These are phyloP conservation scores for Fusarium buxicola DNA, from an alignment of 2,329 filamentous ascomycete genomes.

Conservation along the genomic window DNA sequence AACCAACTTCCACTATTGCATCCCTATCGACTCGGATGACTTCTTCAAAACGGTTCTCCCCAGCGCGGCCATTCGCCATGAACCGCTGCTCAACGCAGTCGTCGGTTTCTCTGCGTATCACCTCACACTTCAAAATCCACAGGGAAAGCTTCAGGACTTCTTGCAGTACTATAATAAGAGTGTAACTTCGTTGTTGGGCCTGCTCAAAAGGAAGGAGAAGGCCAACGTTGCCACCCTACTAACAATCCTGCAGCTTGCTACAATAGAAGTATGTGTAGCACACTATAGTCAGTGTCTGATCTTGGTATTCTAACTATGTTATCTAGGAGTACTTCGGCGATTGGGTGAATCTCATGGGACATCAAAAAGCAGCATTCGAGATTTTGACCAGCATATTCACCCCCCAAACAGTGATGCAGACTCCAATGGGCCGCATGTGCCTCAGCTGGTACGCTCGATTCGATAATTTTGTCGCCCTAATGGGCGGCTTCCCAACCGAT, in stretches of 20 bases:
- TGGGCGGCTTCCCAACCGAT: conserved; percentile 81
- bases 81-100: conserved; percentile 86
- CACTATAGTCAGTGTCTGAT: conserved; percentile 17
- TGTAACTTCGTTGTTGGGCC: conserved; percentile 78
- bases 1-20: conserved; percentile 83
- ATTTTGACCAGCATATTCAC: conserved; percentile 84
- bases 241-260: conserved; percentile 91
- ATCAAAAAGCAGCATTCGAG: conserved; percentile 88
- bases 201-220: conserved; percentile 76
- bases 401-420: conserved; percentile 78
- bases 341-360: conserved; percentile 92
- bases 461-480: conserved; percentile 84
- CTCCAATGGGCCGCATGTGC: conserved; percentile 76
- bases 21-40: conserved; percentile 75
- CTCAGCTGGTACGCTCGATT: conserved; percentile 92
- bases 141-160: conserved; percentile 83
- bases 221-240: conserved; percentile 80
- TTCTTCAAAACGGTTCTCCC: conserved; percentile 81
- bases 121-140: conserved; percentile 75
- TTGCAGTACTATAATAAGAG: conserved; percentile 92
- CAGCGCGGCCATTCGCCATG: conserved; percentile 76
- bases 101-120: conserved; percentile 93
- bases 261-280: conserved; percentile 78
- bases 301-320: conserved; percentile 17
- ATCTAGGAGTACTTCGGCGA: conserved; percentile 90